Evolutionary conservation across 257 asterid genomes (phyloP).

Genomic region (Solanum corneliomulleri): DNA sequence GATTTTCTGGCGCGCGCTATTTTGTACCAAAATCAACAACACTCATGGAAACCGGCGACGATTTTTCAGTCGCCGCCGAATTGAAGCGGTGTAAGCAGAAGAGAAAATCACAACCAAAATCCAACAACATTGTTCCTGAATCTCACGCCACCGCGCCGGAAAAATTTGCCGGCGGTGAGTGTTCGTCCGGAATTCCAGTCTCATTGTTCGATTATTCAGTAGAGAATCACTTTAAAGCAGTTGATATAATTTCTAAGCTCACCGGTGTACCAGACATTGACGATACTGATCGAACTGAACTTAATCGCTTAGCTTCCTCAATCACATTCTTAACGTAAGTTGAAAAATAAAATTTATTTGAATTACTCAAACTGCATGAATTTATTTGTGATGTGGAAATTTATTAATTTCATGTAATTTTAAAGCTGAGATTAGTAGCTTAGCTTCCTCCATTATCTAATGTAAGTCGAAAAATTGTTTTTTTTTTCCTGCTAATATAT

Average conservation of each 20-base stretch:
- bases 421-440: conserved; percentile 29
- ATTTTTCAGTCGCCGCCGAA: not conserved
- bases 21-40: not conserved
- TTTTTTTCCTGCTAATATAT: not conserved
- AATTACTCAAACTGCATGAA: not conserved
- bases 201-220: conserved; percentile 62
- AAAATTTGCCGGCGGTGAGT: not conserved
- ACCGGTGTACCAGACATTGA: conserved; percentile 30
- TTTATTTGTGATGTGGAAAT: not conserved
- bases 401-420: not conserved
- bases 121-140: not conserved
- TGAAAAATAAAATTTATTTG: not conserved
- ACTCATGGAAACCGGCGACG: not conserved
- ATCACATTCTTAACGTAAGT: conserved; percentile 60
- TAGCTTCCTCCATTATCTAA: conserved; percentile 48
- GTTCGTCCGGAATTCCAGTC: conserved; percentile 17
- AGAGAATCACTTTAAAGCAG: conserved; percentile 58
- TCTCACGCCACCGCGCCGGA: not conserved
- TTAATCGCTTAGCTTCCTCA: conserved; percentile 47
- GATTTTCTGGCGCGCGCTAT: not conserved
- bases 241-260: conserved; percentile 36
- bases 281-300: conserved; percentile 25
- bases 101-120: not conserved
- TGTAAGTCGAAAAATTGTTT: conserved; percentile 14
- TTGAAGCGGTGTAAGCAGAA: not conserved